phyloP scores from a whole-genome alignment of 495 filamentous ascomycete species.

The Echria macrotheca region DNA sequence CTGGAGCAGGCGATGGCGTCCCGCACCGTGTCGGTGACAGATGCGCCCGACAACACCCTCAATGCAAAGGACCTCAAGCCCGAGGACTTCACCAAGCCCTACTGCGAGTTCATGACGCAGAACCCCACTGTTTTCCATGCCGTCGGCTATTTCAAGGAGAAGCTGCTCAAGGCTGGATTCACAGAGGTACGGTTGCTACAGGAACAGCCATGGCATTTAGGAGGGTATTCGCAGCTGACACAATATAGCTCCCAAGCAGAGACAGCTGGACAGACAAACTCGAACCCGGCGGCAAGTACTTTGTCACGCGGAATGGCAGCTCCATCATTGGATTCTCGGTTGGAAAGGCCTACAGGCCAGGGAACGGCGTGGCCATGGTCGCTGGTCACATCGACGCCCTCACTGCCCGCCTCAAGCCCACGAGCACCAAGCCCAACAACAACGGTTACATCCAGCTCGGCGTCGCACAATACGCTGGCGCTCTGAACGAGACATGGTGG shows the following conservation, averaged over 20 bases:
- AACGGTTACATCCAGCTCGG: conserved; percentile 86
- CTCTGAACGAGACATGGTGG: conserved; percentile 84
- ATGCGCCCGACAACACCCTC: conserved; percentile 15
- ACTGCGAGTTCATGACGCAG: conserved; percentile 77
- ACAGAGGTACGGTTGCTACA: conserved; percentile 41
- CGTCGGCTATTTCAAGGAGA: conserved; percentile 65
- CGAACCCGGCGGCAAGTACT: conserved; percentile 81
- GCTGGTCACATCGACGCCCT: conserved; percentile 92
- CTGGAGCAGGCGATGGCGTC: conserved; percentile 18
- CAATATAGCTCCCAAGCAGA: conserved; percentile 63
- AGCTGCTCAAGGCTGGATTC: conserved; percentile 67
- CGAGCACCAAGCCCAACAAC: conserved; percentile 71
- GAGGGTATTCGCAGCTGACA: background rate
- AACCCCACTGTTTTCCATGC: conserved; percentile 94
- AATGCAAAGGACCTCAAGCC: conserved; percentile 37
- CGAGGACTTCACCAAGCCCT: conserved; percentile 73
- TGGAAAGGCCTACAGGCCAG: conserved; percentile 73
- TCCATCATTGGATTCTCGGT: conserved; percentile 82
- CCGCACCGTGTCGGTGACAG: conserved; percentile 14
- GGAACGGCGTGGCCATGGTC: conserved; percentile 74
- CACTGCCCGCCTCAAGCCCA: conserved; percentile 82
- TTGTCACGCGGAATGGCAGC: conserved; percentile 76
- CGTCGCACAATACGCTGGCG: conserved; percentile 89
- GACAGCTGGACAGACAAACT: conserved; percentile 73
- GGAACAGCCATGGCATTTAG: background rate